phyloP scores from a whole-genome alignment of 73 alveolate genomes.

The Paraurostyla sp. region DNA sequence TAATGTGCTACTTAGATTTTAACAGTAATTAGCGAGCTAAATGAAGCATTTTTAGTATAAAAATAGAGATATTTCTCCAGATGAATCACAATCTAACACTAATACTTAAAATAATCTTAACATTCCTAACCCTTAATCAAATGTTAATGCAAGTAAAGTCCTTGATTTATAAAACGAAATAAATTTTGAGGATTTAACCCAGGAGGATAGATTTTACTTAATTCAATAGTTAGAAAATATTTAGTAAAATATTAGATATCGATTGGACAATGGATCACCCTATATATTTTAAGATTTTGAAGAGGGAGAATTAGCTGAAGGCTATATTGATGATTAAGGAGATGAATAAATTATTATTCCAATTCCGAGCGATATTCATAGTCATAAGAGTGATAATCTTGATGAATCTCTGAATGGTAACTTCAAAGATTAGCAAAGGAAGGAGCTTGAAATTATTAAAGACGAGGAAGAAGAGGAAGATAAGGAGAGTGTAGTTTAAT shows the following conservation, averaged over 20 bases:
- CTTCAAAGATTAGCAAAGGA: not conserved
- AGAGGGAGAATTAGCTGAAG: slow-evolving; percentile 13
- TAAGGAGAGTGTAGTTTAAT: not conserved
- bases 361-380: too few species aligned
- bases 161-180: slow-evolving; percentile 18
- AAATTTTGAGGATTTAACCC: slow-evolving; percentile 7
- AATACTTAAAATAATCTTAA: too few species aligned
- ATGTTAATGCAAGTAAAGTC: slow-evolving; percentile 12
- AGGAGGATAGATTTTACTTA: slow-evolving; percentile 26
- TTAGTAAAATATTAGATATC: slow-evolving; percentile 1
- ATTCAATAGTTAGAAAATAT: slow-evolving; percentile 3
- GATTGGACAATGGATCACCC: slow-evolving; percentile 21
- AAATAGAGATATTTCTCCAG: slow-evolving; percentile 34
- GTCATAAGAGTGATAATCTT: not conserved
- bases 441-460: not conserved
- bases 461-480: slow-evolving; percentile 47
- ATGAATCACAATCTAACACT: slow-evolving; percentile 3
- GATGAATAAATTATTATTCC: not conserved
- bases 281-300: slow-evolving; percentile 28
- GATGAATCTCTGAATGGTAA: not conserved
- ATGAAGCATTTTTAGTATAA: slow-evolving; percentile 25
- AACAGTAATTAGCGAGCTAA: slow-evolving; percentile 11
- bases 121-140: not conserved
- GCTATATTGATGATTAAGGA: not conserved
- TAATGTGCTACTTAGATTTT: not conserved